Evolutionary conservation across 371 early-diverging fungal genomes (phyloP).

Genomic region (Mortierella sp.): DNA sequence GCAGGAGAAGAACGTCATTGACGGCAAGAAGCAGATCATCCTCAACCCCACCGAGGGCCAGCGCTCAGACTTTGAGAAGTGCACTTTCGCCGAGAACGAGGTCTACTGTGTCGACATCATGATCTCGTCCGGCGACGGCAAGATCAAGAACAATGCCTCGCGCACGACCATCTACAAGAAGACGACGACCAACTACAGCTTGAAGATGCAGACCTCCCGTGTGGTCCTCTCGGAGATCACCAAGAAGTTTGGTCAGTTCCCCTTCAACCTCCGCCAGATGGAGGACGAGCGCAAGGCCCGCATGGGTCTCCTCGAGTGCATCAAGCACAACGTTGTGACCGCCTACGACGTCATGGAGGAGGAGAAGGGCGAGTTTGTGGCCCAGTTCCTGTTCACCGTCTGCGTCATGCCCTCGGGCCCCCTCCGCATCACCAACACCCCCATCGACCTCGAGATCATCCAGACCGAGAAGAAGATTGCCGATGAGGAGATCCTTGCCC

Average conservation of each 20-base stretch:
- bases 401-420: slow-evolving; percentile 90
- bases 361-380: slow-evolving; percentile 86
- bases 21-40: slow-evolving; percentile 93
- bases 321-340: slow-evolving; percentile 82
- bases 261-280: slow-evolving; percentile 85
- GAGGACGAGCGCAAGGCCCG: slow-evolving; percentile 92
- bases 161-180: slow-evolving; percentile 96
- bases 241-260: slow-evolving; percentile 87
- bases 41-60: slow-evolving; percentile 89
- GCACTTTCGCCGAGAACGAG: slow-evolving; percentile 89
- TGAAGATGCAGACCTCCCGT: slow-evolving; percentile 93
- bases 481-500: slow-evolving; percentile 77
- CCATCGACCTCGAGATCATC: slow-evolving; percentile 73
- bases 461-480: slow-evolving; percentile 84
- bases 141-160: slow-evolving; percentile 74
- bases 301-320: slow-evolving; percentile 94
- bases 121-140: slow-evolving; percentile 91
- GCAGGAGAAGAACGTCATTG: slow-evolving; percentile 87
- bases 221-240: slow-evolving; percentile 82
- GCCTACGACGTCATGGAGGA: slow-evolving; percentile 89
- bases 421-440: slow-evolving; percentile 78
- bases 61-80: slow-evolving; percentile 77
- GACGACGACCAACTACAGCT: slow-evolving; percentile 84
- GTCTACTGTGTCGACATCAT: slow-evolving; percentile 90
- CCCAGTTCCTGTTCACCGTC: slow-evolving; percentile 93